Conservation (phyloP, 495 filamentous ascomycete genomes). For the Penicillium alfredii region DNA sequence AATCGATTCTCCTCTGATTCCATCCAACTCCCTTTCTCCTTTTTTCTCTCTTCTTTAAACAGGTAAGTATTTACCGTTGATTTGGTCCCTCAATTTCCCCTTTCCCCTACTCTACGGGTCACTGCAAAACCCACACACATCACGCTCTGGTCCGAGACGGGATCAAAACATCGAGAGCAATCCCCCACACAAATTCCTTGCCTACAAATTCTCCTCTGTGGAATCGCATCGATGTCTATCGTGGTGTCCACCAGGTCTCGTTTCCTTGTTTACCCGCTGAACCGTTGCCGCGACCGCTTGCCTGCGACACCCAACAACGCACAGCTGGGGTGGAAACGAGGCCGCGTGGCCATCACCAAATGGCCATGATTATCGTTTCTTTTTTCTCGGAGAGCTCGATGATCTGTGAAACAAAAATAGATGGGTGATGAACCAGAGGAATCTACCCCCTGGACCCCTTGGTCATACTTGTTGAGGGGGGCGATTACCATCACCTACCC, state of each 20-base stretch:
- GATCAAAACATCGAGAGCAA: no score
- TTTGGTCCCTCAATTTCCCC: constrained; percentile 11
- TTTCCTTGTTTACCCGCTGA: constrained; percentile 22
- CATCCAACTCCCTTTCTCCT: constrained; percentile 11
- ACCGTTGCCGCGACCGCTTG: constrained; percentile 25
- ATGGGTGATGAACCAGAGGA: neutral
- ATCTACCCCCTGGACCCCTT: neutral
- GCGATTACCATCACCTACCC: constrained; percentile 14
- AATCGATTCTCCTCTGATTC: no score
- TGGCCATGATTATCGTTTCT: no score
- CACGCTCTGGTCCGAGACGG: no score
- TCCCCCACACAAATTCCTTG: no score
- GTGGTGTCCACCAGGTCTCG: constrained; percentile 3
- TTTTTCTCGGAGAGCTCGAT: no score
- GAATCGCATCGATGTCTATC: constrained; percentile 10
- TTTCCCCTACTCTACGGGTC: constrained; percentile 13
- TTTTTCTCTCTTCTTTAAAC: constrained; percentile 13
- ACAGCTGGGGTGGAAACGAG: constrained; percentile 3
- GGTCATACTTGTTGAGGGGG: neutral
- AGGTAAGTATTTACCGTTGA: constrained; percentile 23
- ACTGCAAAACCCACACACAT: constrained; percentile 12
- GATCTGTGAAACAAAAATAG: no score
- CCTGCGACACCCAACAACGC: constrained; percentile 14
- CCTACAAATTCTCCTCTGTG: constrained; percentile 5
- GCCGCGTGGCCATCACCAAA: constrained; percentile 5